Conservation (phyloP, 306 rosid genomes). For the Hippophae rhamnoides region DNA sequence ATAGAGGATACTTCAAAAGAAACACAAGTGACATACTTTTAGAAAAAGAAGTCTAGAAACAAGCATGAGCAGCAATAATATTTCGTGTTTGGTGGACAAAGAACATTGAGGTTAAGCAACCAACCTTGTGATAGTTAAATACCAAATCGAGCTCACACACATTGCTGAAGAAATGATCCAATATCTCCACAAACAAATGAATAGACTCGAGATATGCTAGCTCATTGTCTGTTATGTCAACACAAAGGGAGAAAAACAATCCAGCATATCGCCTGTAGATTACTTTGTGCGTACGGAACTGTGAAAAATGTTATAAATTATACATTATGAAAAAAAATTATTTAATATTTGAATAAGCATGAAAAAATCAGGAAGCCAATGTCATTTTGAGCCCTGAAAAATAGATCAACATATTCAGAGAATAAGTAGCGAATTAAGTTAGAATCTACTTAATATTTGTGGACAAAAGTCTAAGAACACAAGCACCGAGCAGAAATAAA, state of each 20-base stretch:
- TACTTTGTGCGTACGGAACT: conserved; percentile 94
- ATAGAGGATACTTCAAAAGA: no score
- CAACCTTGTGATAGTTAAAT: conserved; percentile 85
- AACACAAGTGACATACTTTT: no score
- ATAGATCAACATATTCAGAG: neutral
- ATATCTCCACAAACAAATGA: conserved; percentile 87
- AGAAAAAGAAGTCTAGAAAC: neutral
- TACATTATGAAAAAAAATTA: neutral
- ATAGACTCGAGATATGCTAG: conserved; percentile 92
- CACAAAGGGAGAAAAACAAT: conserved; percentile 91
- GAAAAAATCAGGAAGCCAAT: no score
- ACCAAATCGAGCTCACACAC: conserved; percentile 89
- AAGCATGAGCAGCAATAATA: neutral
- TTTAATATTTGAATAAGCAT: no score
- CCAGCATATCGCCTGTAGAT: conserved; percentile 97
- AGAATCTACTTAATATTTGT: neutral
- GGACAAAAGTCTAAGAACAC: neutral
- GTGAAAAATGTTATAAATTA: conserved; percentile 16
- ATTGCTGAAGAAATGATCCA: conserved; percentile 95
- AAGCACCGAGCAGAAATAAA: neutral
- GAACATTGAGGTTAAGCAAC: conserved; percentile 10
- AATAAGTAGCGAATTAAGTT: neutral
- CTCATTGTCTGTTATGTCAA: conserved; percentile 96
- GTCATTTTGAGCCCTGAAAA: neutral
- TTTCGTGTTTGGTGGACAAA: neutral